Percentiles rank a stretch among this genome's conserved stretches.
phyloP scores from a whole-genome alignment of 1,139 yeast species.

The Protomyces inundatus region DNA sequence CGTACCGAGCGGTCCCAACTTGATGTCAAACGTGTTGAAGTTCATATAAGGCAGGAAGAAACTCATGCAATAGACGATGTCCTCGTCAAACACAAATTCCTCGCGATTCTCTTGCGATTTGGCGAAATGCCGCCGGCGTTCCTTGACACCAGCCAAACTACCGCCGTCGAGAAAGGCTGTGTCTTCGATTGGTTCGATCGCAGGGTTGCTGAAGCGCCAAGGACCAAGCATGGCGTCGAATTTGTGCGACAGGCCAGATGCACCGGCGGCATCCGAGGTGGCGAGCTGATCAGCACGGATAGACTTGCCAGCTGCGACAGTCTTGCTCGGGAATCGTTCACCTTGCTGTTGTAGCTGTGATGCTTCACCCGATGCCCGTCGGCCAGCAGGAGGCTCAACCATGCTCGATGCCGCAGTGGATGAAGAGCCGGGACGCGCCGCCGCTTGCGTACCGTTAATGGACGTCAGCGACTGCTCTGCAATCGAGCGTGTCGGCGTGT shows the following conservation, averaged over 20 bases:
- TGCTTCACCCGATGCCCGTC: neutral
- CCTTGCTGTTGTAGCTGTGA: neutral
- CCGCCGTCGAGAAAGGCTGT: constrained; percentile 27
- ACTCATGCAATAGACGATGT: constrained; percentile 29
- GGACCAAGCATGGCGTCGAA: constrained; percentile 25
- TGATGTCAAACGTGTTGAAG: constrained; percentile 28
- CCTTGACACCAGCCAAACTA: constrained; percentile 23
- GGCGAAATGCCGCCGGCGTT: constrained; percentile 27
- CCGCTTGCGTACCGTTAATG: too few species aligned
- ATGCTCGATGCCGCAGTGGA: too few species aligned
- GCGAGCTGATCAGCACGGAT: neutral
- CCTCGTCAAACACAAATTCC: constrained; percentile 24
- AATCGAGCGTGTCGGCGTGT: neutral
- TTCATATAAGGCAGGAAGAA: constrained; percentile 29
- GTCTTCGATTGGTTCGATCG: constrained; percentile 28
- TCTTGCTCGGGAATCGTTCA: neutral
- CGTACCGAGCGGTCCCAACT: constrained; percentile 26
- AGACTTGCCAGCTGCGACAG: neutral
- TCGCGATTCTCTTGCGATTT: constrained; percentile 12
- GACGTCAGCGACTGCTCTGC: neutral
- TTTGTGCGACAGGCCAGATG: constrained; percentile 1
- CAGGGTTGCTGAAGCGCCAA: constrained; percentile 28
- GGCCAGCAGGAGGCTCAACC: too few species aligned
- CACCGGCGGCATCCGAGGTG: neutral
- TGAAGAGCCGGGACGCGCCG: neutral